phyloP scores from a whole-genome alignment of 305 asterid species.

The Salvia sclarea region DNA sequence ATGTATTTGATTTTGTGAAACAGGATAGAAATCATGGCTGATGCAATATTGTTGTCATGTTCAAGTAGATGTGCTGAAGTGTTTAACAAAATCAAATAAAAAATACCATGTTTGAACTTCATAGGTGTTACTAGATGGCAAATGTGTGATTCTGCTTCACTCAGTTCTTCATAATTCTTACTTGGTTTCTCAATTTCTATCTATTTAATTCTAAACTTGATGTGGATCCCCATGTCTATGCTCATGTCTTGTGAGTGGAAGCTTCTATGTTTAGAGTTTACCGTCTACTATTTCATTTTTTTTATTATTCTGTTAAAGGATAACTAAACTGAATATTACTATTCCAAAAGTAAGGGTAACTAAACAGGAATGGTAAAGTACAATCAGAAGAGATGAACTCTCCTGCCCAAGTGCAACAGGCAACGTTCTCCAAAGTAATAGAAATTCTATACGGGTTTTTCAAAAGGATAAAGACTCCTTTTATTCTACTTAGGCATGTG shows the following conservation, averaged over 20 bases:
- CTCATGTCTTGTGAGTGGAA: not conserved
- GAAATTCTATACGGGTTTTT: not conserved
- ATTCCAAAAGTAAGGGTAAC: not conserved
- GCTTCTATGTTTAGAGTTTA: not conserved
- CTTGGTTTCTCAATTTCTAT: constrained; percentile 18
- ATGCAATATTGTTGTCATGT: constrained; percentile 16
- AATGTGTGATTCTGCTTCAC: constrained; percentile 15
- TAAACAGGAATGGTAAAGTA: not conserved
- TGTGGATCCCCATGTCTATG: not conserved
- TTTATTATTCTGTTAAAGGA: not conserved
- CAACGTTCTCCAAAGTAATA: not conserved
- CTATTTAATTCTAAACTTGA: not conserved
- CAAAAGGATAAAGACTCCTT: no score
- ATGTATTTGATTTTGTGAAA: not conserved
- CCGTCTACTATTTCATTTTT: not conserved
- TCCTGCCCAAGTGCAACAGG: not conserved
- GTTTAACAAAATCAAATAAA: not conserved
- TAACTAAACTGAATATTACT: not conserved
- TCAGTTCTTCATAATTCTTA: not conserved
- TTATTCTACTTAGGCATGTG: no score
- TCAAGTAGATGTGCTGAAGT: not conserved
- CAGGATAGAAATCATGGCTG: constrained; percentile 7
- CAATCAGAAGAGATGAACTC: not conserved
- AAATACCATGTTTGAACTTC: not conserved
- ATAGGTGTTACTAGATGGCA: not conserved